A percentile compares a stretch with the other conserved stretches of the same genome.
Evolutionary conservation across 371 early-diverging fungal species (phyloP).

Genomic region (Coemansia sp.): DNA sequence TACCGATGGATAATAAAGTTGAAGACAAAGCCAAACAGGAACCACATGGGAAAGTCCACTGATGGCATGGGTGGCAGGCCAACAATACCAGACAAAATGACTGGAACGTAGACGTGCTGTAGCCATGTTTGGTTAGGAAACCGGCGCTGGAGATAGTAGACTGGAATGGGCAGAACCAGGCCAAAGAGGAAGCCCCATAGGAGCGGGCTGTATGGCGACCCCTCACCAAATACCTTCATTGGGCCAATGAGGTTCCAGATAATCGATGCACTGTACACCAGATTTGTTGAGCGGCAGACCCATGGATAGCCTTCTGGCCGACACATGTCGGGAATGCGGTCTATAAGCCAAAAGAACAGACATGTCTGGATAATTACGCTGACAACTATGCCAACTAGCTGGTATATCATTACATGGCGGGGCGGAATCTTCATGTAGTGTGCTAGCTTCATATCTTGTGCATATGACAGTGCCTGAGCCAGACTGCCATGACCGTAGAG

Average conservation of each 20-base stretch:
- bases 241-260: slow-evolving; percentile 78
- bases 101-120: slow-evolving; percentile 63
- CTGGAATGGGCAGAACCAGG: slow-evolving; percentile 60
- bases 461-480: slow-evolving; percentile 60
- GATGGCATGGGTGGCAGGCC: slow-evolving; percentile 62
- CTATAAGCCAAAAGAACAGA: slow-evolving; percentile 67
- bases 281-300: slow-evolving; percentile 63
- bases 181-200: slow-evolving; percentile 68
- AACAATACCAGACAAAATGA: slow-evolving; percentile 59
- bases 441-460: slow-evolving; percentile 63
- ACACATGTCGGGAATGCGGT: slow-evolving; percentile 60
- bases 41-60: slow-evolving; percentile 66
- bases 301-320: slow-evolving; percentile 58
- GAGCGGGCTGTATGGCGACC: slow-evolving; percentile 58
- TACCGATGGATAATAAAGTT: slow-evolving; percentile 60
- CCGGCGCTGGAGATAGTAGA: slow-evolving; percentile 54
- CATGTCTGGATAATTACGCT: slow-evolving; percentile 63
- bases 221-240: slow-evolving; percentile 62
- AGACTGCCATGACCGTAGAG: slow-evolving; percentile 55
- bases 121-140: slow-evolving; percentile 54
- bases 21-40: slow-evolving; percentile 63
- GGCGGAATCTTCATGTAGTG: slow-evolving; percentile 70
- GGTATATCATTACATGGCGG: slow-evolving; percentile 64
- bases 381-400: slow-evolving; percentile 60
- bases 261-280: slow-evolving; percentile 66